Evolutionary conservation across 2,329 filamentous ascomycete species (phyloP).

Genomic region (Exophiala oligosperma): DNA sequence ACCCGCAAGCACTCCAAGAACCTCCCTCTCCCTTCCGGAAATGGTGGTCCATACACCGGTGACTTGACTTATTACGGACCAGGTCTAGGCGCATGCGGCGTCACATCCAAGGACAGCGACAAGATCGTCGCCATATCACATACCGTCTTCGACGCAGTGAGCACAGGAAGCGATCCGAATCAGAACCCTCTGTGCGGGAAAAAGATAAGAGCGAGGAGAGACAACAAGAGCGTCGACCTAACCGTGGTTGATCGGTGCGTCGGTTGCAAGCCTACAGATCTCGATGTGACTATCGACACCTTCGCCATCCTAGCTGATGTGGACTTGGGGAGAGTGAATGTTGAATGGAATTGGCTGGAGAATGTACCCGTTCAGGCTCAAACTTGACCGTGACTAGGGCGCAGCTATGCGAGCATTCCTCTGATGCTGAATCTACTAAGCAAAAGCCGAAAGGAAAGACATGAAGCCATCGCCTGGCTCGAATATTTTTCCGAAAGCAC

Average conservation of each 20-base stretch:
- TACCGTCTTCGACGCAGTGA: conserved; percentile 63
- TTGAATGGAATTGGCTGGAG: conserved; percentile 55
- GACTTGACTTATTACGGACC: conserved; percentile 71
- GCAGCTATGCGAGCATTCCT: too few relatives aligned
- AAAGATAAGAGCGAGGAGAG: conserved; percentile 62
- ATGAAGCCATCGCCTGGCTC: neutral
- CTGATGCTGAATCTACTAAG: neutral
- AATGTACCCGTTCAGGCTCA: conserved; percentile 32
- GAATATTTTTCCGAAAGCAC: neutral
- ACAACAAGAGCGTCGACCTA: conserved; percentile 57
- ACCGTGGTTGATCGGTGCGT: conserved; percentile 68
- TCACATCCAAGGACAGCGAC: conserved; percentile 54
- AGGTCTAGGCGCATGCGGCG: conserved; percentile 68
- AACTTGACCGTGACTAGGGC: neutral
- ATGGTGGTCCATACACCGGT: conserved; percentile 56
- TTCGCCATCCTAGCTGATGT: conserved; percentile 50
- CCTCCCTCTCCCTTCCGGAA: conserved; percentile 52
- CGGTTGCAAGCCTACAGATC: conserved; percentile 49
- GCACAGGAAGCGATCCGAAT: conserved; percentile 58
- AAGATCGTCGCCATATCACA: conserved; percentile 67
- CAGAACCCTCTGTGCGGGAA: conserved; percentile 66
- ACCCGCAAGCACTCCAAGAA: conserved; percentile 33
- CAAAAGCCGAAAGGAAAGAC: neutral
- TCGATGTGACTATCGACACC: conserved; percentile 51
- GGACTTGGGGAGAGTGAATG: conserved; percentile 47